Percentiles rank a stretch among this genome's conserved stretches.
These are phyloP conservation scores for Bonia amplexicaulis DNA, from an alignment of 176 grass and related monocot species.

Conservation along the genomic window DNA sequence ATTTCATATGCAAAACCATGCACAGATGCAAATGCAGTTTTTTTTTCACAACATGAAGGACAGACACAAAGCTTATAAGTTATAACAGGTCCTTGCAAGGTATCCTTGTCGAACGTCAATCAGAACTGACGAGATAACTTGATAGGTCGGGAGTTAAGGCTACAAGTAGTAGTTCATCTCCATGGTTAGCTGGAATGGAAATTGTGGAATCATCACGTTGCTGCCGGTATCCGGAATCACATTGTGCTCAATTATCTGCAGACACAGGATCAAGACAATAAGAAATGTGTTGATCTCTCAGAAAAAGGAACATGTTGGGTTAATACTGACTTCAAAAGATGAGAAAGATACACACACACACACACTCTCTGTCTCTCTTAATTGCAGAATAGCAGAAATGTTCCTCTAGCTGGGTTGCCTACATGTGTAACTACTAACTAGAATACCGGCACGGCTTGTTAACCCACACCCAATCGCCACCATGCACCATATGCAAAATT, in stretches of 20 bases:
- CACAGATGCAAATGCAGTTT: not conserved
- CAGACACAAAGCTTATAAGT: not conserved
- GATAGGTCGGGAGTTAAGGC: not conserved
- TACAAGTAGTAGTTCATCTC: slow-evolving; percentile 24
- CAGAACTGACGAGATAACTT: not conserved
- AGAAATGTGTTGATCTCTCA: not conserved
- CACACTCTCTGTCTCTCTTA: not conserved
- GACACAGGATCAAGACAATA: slow-evolving; percentile 5
- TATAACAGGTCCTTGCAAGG: not conserved
- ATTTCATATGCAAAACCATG: slow-evolving; percentile 10
- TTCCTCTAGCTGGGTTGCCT: not conserved
- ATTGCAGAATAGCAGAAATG: not conserved
- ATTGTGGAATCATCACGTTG: slow-evolving; percentile 23
- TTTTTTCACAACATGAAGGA: not conserved
- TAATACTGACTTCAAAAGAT: not conserved
- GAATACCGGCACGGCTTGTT: not conserved
- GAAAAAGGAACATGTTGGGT: not conserved
- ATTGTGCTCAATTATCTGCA: slow-evolving; percentile 49
- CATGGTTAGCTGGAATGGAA: slow-evolving; percentile 33
- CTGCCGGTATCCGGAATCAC: slow-evolving; percentile 19
- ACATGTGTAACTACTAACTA: not conserved
- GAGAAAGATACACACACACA: not conserved
- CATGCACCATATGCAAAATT: not conserved
- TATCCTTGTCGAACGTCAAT: not conserved
- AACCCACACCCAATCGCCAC: not conserved